Evolutionary conservation across 768 basidiomycete genomes (phyloP), one percentile per base, ranked within the genome.

Genomic region (Glaciozyma martinii): DNA sequence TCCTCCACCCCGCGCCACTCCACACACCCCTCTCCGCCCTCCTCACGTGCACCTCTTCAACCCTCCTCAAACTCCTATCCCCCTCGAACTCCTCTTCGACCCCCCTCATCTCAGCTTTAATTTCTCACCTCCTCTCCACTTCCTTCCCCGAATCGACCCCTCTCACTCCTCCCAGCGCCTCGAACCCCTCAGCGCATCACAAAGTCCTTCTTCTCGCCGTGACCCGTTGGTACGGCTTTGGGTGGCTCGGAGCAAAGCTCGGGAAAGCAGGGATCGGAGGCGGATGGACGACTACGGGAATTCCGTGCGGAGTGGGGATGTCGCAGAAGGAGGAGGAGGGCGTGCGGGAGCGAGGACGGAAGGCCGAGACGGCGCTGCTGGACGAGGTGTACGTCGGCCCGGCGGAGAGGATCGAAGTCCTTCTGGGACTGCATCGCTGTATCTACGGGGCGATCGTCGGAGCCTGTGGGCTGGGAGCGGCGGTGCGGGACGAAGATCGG

Each of bases 161-260:
- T 50, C 23, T 16, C 2, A 9, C 49, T 23, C 15, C 49, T 16
- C 27, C 49, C 9, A 5, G n/a, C n/a, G 25, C 13, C 55, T 56
- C 55, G 32, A 21, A 18, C 21, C 30, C 16, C 7, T 5, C 30
- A 10, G 32, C 30, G 32, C 55, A 56, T n/a, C 55, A 23, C 18
- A 56, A 56, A 25, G n/a, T 56, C 55, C 55, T 56, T 9, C 55
- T 56, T 21, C 55, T 56, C 55, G 55, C 30, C 37, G 21, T 56
- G 0, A 23, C 37, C 4, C 55, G 55, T 5, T 56, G 55, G 55
- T 56, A 23, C 21, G 33, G 33, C 23, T 56, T 56, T 13, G 16
- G 33, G 37, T 56, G 55, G 55, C 55, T 56, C 37, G 55, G 55
- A 18, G n/a, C 30, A 9, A 40, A 40, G 15, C 30, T 56, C 37